These are phyloP conservation scores for Penicillium thymicola DNA, from an alignment of 2,329 filamentous ascomycete species.

Conservation along the genomic window DNA sequence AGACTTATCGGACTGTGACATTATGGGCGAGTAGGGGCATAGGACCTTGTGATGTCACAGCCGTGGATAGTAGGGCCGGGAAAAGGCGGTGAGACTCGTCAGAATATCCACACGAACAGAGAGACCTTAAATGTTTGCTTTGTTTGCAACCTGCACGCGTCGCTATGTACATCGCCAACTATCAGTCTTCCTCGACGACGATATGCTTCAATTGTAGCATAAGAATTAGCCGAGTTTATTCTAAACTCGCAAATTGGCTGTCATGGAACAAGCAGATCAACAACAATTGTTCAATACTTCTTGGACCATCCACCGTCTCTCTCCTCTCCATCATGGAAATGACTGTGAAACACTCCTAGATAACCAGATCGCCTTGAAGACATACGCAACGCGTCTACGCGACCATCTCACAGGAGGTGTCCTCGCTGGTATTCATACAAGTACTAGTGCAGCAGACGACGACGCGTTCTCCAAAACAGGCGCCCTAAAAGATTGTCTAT, in stretches of 20 bases:
- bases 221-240: background rate
- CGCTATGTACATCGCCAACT: slow-evolving; percentile 3
- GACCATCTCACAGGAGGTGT: slow-evolving; percentile 51
- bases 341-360: slow-evolving; percentile 35
- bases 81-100: too few relatives aligned
- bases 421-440: slow-evolving; percentile 46
- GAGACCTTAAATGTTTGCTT: slow-evolving; percentile 13
- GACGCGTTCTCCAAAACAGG: slow-evolving; percentile 46
- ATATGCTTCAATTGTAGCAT: background rate
- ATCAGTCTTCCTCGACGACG: slow-evolving; percentile 4
- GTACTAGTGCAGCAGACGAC: slow-evolving; percentile 29
- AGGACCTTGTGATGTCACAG: too few relatives aligned
- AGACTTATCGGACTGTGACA: too few relatives aligned
- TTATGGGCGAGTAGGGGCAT: too few relatives aligned
- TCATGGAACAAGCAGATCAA: slow-evolving; percentile 26
- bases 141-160: slow-evolving; percentile 21
- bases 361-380: slow-evolving; percentile 37
- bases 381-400: slow-evolving; percentile 48
- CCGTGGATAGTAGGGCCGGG: too few relatives aligned
- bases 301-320: slow-evolving; percentile 53
- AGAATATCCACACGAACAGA: too few relatives aligned
- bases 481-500: slow-evolving; percentile 47
- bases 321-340: slow-evolving; percentile 51
- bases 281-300: slow-evolving; percentile 52
- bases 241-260: background rate